phyloP scores from a whole-genome alignment of 495 filamentous ascomycete species.

The Lepraria neglecta region DNA sequence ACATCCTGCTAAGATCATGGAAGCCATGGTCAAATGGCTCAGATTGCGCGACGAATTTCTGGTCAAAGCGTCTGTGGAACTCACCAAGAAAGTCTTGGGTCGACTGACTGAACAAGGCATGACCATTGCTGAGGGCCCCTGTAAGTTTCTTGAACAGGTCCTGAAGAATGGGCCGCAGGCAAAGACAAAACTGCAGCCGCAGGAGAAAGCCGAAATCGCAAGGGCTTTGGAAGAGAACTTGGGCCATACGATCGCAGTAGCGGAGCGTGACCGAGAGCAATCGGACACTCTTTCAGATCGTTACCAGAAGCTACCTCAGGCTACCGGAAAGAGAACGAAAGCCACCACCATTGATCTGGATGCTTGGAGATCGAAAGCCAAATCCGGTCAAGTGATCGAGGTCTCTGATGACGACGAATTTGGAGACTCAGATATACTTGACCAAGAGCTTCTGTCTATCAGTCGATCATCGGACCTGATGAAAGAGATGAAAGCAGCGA shows the following conservation, averaged over 20 bases:
- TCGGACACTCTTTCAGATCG: slow-evolving; percentile 19
- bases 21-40: slow-evolving; percentile 71
- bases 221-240: slow-evolving; percentile 72
- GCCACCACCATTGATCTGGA: slow-evolving; percentile 65
- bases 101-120: slow-evolving; percentile 66
- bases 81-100: slow-evolving; percentile 64
- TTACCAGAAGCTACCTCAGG: slow-evolving; percentile 18
- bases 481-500: slow-evolving; percentile 38
- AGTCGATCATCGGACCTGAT: slow-evolving; percentile 46
- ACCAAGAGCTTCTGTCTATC: slow-evolving; percentile 41
- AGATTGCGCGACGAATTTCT: slow-evolving; percentile 78
- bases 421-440: slow-evolving; percentile 36
- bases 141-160: slow-evolving; percentile 55
- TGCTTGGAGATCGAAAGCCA: slow-evolving; percentile 35
- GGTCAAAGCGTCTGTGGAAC: slow-evolving; percentile 61
- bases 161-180: slow-evolving; percentile 31
- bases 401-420: slow-evolving; percentile 46
- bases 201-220: slow-evolving; percentile 76
- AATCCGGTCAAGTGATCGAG: slow-evolving; percentile 29
- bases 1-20: slow-evolving; percentile 57
- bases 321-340: slow-evolving; percentile 46
- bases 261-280: slow-evolving; percentile 27
- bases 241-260: slow-evolving; percentile 47
- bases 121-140: slow-evolving; percentile 54
- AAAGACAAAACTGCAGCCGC: slow-evolving; percentile 64